A percentile compares a stretch with the other conserved stretches of the same genome.
These are phyloP conservation scores for Picea sitchensis DNA, from an alignment of 75 land plant genomes.

Conservation along the genomic window DNA sequence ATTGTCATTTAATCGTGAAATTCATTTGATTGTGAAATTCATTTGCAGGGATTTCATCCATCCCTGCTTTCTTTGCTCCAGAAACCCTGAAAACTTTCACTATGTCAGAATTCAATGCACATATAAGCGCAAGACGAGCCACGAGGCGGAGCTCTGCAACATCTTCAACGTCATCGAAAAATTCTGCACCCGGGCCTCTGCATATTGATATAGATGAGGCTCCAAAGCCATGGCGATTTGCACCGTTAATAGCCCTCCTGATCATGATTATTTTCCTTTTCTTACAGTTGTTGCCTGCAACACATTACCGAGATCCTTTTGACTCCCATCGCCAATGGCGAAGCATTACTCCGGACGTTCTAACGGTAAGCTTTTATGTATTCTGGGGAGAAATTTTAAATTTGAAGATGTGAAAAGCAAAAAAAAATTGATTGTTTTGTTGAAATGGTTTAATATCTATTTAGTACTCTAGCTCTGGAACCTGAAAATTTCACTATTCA, in stretches of 20 bases:
- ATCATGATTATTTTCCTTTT: slow-evolving; percentile 26
- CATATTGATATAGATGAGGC: slow-evolving; percentile 28
- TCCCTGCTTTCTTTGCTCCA: no score
- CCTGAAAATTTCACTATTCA: not conserved
- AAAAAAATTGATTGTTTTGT: not conserved
- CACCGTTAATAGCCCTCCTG: slow-evolving; percentile 28
- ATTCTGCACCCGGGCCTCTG: not conserved
- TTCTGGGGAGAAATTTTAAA: not conserved
- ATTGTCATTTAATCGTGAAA: no score
- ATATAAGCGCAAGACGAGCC: no score
- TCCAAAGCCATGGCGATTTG: slow-evolving; percentile 29
- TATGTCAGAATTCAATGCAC: not conserved
- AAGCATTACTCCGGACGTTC: slow-evolving; percentile 4
- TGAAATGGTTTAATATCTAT: not conserved
- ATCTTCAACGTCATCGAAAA: no score
- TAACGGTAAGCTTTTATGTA: not conserved
- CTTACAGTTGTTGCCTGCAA: slow-evolving; percentile 46
- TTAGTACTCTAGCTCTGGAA: not conserved
- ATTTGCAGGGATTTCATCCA: no score
- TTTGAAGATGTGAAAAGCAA: not conserved
- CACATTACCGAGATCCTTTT: slow-evolving; percentile 46
- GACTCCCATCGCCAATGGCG: slow-evolving; percentile 34
- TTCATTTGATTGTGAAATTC: no score
- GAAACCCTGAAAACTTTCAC: not conserved
- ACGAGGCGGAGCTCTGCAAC: no score